Base-by-base conservation (phyloP, 1,139 yeast species). In the Suhomyces bokatorum region DNA sequence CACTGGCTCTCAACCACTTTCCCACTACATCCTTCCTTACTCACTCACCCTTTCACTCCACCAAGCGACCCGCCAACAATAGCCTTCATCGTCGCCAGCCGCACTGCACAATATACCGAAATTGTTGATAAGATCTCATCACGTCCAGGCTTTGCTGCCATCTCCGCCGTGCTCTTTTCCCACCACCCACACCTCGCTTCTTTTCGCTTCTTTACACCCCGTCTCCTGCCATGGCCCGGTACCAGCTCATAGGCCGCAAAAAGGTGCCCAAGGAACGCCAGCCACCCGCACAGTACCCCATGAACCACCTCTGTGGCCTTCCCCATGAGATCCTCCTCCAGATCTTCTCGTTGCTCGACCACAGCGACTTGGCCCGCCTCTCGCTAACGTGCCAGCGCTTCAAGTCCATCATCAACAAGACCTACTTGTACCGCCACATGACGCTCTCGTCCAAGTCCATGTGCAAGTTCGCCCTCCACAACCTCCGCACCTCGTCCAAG, bases 321-420 rank as follows among this genome's bases (percentile, higher is more conserved):
- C 81, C 81, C 4, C 50, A 61, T 15, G 82, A 77, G 51, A 59
- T 77, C 6, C 51, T 75, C 5, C 50, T 66, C 17, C 59, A 62
- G 35, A 65, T 77, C 30, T 62, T 76, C 26, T 50, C 55, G 6
- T 49, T 57, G 35, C 50, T 73, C 15, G 52, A 46, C 10, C 39
- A 45, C 5, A 56, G 52, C 39, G 62, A 63, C 16, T 58, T 66
- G 43, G 50, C 72, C 10, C 54, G 47, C 30, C 43, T 77, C 11
- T 63, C 75, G 2, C 48, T 63, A 6, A 62, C 66, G 1, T 75
- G 80, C 52, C 57, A 57, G 32, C 69, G 67, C 48, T 62, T 76
- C 51, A 61, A 68, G 43, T 52, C 50, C 33, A 60, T 75, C 7
- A 62, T 76, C 12, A 64, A 67, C 53, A 70, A 66, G 47, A 55